These are phyloP conservation scores for Suhomyces yuchorum DNA, from an alignment of 1,139 yeast genomes.

Conservation along the genomic window DNA sequence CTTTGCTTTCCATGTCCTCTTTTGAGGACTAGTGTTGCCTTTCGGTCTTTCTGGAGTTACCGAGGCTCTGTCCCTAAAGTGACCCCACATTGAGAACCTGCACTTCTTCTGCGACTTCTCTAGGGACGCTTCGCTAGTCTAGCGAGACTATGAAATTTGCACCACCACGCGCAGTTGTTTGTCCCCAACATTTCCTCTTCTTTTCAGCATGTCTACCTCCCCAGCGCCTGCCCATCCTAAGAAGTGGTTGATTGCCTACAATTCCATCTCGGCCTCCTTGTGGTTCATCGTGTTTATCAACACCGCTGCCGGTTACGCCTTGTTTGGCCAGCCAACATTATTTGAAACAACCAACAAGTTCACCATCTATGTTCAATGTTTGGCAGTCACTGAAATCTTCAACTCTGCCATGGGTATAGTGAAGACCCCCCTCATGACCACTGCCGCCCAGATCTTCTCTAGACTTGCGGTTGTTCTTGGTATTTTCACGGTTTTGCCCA, in stretches of 20 bases:
- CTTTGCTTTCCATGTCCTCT: too few relatives aligned
- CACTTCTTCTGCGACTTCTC: too few relatives aligned
- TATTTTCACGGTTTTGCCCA: slow-evolving; percentile 71
- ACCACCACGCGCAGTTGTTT: too few relatives aligned
- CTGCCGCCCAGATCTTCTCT: slow-evolving; percentile 83
- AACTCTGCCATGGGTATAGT: slow-evolving; percentile 81
- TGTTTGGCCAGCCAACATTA: slow-evolving; percentile 58
- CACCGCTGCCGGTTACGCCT: slow-evolving; percentile 36
- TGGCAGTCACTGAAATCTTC: slow-evolving; percentile 78
- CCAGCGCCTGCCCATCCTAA: slow-evolving; percentile 28
- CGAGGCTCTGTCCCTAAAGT: too few relatives aligned
- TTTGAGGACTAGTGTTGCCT: too few relatives aligned
- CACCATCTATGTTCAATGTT: slow-evolving; percentile 73
- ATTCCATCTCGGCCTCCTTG: slow-evolving; percentile 46
- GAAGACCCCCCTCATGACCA: slow-evolving; percentile 80
- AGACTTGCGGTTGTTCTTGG: slow-evolving; percentile 85
- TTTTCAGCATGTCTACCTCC: slow-evolving; percentile 4
- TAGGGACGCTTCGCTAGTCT: too few relatives aligned
- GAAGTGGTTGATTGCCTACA: slow-evolving; percentile 47
- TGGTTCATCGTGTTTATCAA: slow-evolving; percentile 50
- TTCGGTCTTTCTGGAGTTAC: too few relatives aligned
- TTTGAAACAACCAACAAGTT: slow-evolving; percentile 61
- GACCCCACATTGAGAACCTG: too few relatives aligned
- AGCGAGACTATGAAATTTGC: too few relatives aligned
- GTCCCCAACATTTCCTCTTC: neutral